Conservation (phyloP, 2,329 filamentous ascomycete species). For the Cordyceps javanica region DNA sequence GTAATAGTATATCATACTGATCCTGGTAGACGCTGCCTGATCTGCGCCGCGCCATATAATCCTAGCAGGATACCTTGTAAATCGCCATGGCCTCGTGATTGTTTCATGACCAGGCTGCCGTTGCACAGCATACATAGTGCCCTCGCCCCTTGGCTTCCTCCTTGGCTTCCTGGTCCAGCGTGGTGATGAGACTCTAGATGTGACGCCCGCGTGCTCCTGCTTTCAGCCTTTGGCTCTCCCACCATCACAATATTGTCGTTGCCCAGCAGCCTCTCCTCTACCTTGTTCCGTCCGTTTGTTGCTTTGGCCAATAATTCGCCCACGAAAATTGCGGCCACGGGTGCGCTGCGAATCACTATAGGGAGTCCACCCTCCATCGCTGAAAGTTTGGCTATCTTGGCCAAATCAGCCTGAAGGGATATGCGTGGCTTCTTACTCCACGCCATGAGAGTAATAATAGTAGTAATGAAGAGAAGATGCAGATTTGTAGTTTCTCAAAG, state of each 20-base stretch:
- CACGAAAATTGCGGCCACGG: not conserved
- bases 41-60: not conserved
- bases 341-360: not conserved
- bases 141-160: not conserved
- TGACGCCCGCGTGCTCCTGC: not conserved
- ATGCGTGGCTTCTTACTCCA: not conserved
- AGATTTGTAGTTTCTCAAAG: not conserved
- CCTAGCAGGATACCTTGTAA: not conserved
- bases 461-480: not conserved
- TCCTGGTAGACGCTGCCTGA: not conserved
- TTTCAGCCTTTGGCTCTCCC: not conserved
- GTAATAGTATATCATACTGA: no score
- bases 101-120: not conserved
- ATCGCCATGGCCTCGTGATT: not conserved
- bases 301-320: not conserved
- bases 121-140: conserved; percentile 1
- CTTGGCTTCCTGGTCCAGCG: not conserved
- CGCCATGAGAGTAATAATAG: not conserved
- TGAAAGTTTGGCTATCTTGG: conserved; percentile 2
- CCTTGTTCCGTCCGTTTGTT: conserved; percentile 2
- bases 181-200: not conserved
- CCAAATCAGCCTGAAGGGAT: not conserved
- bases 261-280: not conserved
- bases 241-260: not conserved
- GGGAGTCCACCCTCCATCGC: conserved; percentile 1